Conservation (phyloP, 176 grass and related monocot genomes). For the Oryza nivara region DNA sequence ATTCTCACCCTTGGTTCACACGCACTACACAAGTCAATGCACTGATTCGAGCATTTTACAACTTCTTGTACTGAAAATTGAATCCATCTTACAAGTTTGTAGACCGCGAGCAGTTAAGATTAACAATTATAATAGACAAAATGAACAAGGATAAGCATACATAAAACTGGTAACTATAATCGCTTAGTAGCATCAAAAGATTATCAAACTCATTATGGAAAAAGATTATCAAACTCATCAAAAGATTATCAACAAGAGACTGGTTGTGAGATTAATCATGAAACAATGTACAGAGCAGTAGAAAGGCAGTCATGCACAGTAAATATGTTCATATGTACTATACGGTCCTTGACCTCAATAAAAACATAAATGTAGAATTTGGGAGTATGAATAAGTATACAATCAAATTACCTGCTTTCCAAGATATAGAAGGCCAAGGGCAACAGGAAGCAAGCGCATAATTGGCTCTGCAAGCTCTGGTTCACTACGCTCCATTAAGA, state of each 20-base stretch:
- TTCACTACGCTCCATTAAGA: conserved; percentile 88
- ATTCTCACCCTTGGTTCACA: too few relatives aligned
- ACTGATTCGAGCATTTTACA: neutral
- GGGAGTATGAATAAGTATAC: neutral
- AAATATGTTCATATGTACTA: conserved; percentile 4
- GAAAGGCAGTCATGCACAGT: neutral
- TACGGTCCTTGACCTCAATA: neutral
- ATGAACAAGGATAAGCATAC: neutral
- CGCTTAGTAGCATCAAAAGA: neutral
- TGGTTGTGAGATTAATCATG: neutral
- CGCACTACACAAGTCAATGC: too few relatives aligned
- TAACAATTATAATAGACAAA: conserved; percentile 8
- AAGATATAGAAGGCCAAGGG: conserved; percentile 94
- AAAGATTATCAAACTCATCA: neutral
- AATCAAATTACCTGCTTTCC: conserved; percentile 83
- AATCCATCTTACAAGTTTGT: neutral
- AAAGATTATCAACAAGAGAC: neutral
- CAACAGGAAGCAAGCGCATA: conserved; percentile 83
- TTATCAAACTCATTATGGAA: neutral
- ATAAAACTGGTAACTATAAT: neutral
- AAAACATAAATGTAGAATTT: neutral
- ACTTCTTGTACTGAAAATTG: neutral
- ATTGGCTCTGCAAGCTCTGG: conserved; percentile 80
- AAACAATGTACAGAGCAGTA: neutral
- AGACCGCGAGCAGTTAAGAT: neutral